Evolutionary conservation across 2,329 filamentous ascomycete genomes (phyloP), one percentile per base, ranked within the genome.

Genomic region (Annulohypoxylon truncatum): DNA sequence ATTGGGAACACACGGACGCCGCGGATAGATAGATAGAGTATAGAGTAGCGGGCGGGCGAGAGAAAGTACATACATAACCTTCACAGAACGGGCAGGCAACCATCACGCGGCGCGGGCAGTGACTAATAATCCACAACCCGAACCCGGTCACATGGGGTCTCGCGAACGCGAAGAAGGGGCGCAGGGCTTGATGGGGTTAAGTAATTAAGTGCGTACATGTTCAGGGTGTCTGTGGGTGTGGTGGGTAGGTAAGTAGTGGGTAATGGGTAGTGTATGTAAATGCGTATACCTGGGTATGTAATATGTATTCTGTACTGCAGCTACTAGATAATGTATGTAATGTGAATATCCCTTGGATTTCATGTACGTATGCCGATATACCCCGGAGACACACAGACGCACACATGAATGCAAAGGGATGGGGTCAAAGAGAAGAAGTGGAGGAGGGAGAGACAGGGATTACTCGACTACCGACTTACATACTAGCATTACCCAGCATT

Each of bases 91-190:
- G 18, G 31, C 33, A 65, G 54, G 58, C 58, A 60, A 20, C 42
- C 57, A 44, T 68, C 66, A 68, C 66, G 66, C 50, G 66, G 51
- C 62, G 53, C 35, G 38, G 38, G n/a, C 18, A 46, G 57, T 64
- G 63, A 66, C 56, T 69, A 69, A 64, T 60, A 59, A 38, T 42
- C 54, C 52, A 42, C 51, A 52, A 52, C 42, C 58, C 58, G 42
- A 61, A 63, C 55, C 28, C 33, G 52, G 52, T 70, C 67, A 70
- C 67, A 70, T 70, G 67, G 61, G 35, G 35, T 59, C 58, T 57
- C 59, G 61, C 40, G 59, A 56, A 68, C 67, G 67, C 67, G 67
- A 65, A 52, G 53, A 62, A 18, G 59, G 65, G 67, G 67, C 64
- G 67, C 59, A 64, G 51, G 46, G 29, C 40, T 33, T 38, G 24